Percentiles rank a stretch among this genome's conserved stretches.
phyloP scores from a whole-genome alignment of 441 rosid species.

The Breynia disticha region DNA sequence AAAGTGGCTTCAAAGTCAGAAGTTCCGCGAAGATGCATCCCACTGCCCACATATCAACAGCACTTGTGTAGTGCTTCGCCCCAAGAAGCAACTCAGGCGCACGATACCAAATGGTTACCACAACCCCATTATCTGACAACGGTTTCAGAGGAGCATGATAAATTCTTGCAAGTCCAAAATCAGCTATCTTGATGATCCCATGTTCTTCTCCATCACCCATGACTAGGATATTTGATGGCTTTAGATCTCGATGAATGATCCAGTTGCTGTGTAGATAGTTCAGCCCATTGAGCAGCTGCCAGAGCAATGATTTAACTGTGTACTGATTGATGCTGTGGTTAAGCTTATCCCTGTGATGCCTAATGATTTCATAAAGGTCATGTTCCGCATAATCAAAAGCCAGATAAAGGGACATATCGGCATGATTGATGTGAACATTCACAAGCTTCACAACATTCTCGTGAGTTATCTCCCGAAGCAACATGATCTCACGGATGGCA shows the following conservation, averaged over 20 bases:
- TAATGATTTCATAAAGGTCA: constrained; percentile 89
- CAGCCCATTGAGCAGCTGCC: constrained; percentile 97
- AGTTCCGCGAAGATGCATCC: constrained; percentile 98
- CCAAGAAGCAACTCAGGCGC: constrained; percentile 98
- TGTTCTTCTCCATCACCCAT: constrained; percentile 98
- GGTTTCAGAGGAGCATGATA: constrained; percentile 91
- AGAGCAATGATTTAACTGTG: constrained; percentile 84
- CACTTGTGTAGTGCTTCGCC: constrained; percentile 91
- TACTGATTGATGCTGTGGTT: constrained; percentile 53
- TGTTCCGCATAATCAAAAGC: constrained; percentile 94
- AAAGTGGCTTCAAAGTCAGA: constrained; percentile 87
- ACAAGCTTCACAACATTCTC: constrained; percentile 98
- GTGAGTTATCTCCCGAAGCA: constrained; percentile 84
- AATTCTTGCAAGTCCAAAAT: constrained; percentile 92
- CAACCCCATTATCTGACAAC: constrained; percentile 82
- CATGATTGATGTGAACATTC: constrained; percentile 88
- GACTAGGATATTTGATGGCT: constrained; percentile 96
- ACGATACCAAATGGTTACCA: constrained; percentile 97
- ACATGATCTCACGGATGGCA: constrained; percentile 96
- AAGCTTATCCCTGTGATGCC: constrained; percentile 84
- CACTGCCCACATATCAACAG: constrained; percentile 98
- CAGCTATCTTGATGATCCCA: constrained; percentile 88
- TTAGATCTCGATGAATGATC: constrained; percentile 95
- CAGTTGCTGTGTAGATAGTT: constrained; percentile 95
- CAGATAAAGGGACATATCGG: constrained; percentile 87